These are phyloP conservation scores for Niveomyces coronatus DNA, from an alignment of 2,329 filamentous ascomycete genomes.

Conservation along the genomic window DNA sequence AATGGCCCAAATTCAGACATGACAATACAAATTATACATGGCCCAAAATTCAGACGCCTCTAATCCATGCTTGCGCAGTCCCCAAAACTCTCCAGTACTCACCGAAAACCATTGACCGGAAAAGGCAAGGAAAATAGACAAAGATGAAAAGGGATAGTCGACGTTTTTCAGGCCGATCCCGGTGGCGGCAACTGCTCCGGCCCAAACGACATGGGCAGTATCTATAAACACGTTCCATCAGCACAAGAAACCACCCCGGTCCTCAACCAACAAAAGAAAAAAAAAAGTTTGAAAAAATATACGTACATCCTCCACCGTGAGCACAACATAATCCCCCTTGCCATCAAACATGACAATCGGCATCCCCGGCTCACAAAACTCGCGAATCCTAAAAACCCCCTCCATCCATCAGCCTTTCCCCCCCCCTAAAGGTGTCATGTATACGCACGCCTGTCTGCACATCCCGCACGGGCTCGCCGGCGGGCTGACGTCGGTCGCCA, in stretches of 20 bases:
- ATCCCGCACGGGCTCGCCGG: constrained; percentile 80
- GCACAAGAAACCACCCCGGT: background rate
- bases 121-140: too few species aligned
- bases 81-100: too few species aligned
- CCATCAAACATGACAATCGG: constrained; percentile 92
- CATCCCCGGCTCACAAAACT: constrained; percentile 58
- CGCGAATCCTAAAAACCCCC: constrained; percentile 49
- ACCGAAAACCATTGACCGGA: too few species aligned
- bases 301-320: constrained; percentile 56
- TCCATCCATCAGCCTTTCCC: constrained; percentile 9
- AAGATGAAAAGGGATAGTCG: too few species aligned
- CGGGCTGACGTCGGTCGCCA: constrained; percentile 66
- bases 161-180: constrained; percentile 13
- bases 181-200: constrained; percentile 45
- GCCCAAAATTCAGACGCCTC: too few species aligned
- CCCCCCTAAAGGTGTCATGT: constrained; percentile 11
- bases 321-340: constrained; percentile 59
- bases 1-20: too few species aligned
- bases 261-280: too few species aligned
- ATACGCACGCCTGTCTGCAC: constrained; percentile 79
- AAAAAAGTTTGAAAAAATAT: background rate
- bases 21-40: too few species aligned
- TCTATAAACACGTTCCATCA: constrained; percentile 28
- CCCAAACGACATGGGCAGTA: constrained; percentile 59
- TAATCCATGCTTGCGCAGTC: too few species aligned